A percentile compares a stretch with the other conserved stretches of the same genome.
Conservation (phyloP, 2,329 filamentous ascomycete species). For the Fusarium coicis region DNA sequence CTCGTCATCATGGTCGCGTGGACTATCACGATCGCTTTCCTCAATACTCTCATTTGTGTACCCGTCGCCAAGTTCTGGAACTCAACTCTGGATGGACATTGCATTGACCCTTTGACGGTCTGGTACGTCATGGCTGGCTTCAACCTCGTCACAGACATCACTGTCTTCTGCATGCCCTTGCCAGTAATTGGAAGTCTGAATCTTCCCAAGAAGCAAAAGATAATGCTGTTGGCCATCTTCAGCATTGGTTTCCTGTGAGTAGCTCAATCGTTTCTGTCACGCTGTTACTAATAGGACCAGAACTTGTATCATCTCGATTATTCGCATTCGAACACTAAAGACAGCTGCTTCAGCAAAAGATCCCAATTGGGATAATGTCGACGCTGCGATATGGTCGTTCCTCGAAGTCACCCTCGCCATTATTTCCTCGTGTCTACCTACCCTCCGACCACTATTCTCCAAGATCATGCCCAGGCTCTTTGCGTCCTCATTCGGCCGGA, state of each 20-base stretch:
- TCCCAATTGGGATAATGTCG: constrained; percentile 27
- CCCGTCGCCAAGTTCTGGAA: constrained; percentile 28
- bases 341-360: constrained; percentile 10
- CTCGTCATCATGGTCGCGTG: constrained; percentile 5
- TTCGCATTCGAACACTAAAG: constrained; percentile 15
- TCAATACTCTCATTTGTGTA: constrained; percentile 13
- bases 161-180: constrained; percentile 8
- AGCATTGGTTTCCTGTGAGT: constrained; percentile 14
- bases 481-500: neutral
- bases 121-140: constrained; percentile 28
- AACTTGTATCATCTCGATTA: constrained; percentile 19
- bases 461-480: constrained; percentile 17
- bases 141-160: constrained; percentile 16
- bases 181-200: constrained; percentile 20
- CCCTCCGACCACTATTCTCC: constrained; percentile 13
- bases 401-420: constrained; percentile 17
- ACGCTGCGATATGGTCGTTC: constrained; percentile 23
- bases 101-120: neutral
- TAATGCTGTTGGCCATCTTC: constrained; percentile 14
- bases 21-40: constrained; percentile 13
- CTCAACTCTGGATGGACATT: neutral
- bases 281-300: neutral
- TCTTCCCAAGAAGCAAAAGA: constrained; percentile 12
- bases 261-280: accelerated
- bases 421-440: constrained; percentile 19